Conservation (phyloP, 2,329 filamentous ascomycete species). For the Colletotrichum karsti region DNA sequence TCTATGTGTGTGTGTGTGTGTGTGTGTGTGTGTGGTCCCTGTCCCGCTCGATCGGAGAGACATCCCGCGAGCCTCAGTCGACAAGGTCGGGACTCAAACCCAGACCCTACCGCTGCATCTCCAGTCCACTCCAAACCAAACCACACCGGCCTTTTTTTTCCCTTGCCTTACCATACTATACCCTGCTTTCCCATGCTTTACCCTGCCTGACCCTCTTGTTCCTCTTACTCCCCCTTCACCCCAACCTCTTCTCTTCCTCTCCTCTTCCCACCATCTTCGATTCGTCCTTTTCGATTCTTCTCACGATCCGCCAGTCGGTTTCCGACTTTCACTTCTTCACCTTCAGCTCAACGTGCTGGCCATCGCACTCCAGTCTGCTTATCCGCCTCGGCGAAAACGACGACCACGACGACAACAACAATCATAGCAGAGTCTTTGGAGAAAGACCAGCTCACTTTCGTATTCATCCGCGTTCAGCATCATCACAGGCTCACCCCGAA, state of each 20-base stretch:
- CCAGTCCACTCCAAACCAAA: slow-evolving; percentile 10
- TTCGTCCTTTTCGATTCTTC: background rate
- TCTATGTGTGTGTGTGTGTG: background rate
- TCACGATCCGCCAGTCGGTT: background rate
- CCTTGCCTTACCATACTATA: background rate
- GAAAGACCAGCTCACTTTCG: background rate
- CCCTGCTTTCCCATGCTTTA: slow-evolving; percentile 4
- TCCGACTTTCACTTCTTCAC: background rate
- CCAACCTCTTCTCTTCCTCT: background rate
- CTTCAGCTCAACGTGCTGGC: background rate
- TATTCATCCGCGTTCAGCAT: background rate
- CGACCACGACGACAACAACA: too few relatives aligned
- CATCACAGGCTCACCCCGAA: background rate
- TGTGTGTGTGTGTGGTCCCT: slow-evolving; percentile 17
- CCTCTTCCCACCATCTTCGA: background rate
- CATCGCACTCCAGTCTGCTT: background rate
- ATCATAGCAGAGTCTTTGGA: background rate
- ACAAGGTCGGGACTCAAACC: too few relatives aligned
- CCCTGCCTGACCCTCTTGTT: slow-evolving; percentile 15
- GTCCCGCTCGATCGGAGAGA: slow-evolving; percentile 23
- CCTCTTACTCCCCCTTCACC: slow-evolving; percentile 9
- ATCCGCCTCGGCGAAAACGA: too few relatives aligned
- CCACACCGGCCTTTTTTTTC: slow-evolving; percentile 3
- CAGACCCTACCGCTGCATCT: slow-evolving; percentile 10
- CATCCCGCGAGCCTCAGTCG: slow-evolving; percentile 27